phyloP scores from a whole-genome alignment of 2,329 filamentous ascomycete species.

The Fusarium goolgardi region DNA sequence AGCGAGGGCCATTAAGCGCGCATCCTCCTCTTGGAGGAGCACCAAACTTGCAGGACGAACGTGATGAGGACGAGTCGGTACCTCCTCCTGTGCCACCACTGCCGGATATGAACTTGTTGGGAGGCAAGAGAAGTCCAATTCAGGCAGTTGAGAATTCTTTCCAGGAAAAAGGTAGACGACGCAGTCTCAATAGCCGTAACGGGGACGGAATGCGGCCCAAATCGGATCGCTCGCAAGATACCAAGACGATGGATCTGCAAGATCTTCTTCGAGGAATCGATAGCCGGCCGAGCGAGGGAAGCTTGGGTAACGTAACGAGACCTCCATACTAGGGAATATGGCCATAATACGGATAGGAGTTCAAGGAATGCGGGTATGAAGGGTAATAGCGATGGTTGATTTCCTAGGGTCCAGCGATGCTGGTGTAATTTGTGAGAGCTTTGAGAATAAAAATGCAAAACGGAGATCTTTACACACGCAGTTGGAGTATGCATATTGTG shows the following conservation, averaged over 20 bases:
- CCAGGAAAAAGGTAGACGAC: slow-evolving; percentile 54
- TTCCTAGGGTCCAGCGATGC: slow-evolving; percentile 34
- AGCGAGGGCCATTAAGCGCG: slow-evolving; percentile 58
- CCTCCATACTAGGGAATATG: slow-evolving; percentile 59
- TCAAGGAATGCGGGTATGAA: slow-evolving; percentile 2
- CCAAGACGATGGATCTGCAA: slow-evolving; percentile 59
- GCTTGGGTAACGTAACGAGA: slow-evolving; percentile 59
- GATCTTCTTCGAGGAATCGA: slow-evolving; percentile 64
- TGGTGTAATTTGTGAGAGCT: slow-evolving; percentile 27
- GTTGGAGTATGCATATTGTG: not conserved
- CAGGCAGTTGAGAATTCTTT: slow-evolving; percentile 47
- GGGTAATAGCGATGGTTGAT: slow-evolving; percentile 38
- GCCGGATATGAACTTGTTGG: slow-evolving; percentile 54
- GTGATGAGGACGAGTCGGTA: slow-evolving; percentile 55
- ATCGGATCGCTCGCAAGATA: slow-evolving; percentile 50
- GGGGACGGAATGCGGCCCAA: slow-evolving; percentile 54
- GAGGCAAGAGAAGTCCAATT: slow-evolving; percentile 48
- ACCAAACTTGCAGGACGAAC: slow-evolving; percentile 48
- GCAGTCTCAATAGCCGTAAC: slow-evolving; percentile 57
- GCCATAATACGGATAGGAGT: slow-evolving; percentile 24
- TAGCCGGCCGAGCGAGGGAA: slow-evolving; percentile 59
- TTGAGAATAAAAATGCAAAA: slow-evolving; percentile 29
- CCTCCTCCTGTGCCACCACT: slow-evolving; percentile 69
- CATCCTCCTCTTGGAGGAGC: slow-evolving; percentile 53
- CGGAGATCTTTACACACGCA: not conserved